These are phyloP conservation scores for Odontarrhena argentea DNA, from an alignment of 345 rosid genomes.

Conservation along the genomic window DNA sequence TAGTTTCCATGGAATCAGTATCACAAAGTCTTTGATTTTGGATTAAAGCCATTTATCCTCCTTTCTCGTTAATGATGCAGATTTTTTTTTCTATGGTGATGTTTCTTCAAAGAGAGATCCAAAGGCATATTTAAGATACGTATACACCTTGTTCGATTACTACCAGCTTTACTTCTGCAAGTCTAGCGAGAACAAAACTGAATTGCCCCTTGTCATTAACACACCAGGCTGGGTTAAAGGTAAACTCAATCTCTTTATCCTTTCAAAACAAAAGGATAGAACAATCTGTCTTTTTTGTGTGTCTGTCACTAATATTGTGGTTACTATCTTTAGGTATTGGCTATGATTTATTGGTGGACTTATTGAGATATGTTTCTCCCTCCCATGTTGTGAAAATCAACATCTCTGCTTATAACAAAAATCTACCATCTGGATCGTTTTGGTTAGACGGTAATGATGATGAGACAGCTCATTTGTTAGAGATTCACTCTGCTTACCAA, in stretches of 20 bases:
- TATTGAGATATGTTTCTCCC: conserved; percentile 67
- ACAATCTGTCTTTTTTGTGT: conserved; percentile 2
- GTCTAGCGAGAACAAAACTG: conserved; percentile 47
- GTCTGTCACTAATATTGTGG: not conserved
- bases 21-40: not conserved
- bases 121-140: conserved; percentile 60
- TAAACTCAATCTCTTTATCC: conserved; percentile 4
- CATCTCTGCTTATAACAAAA: conserved; percentile 61
- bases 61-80: conserved; percentile 42
- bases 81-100: conserved; percentile 84
- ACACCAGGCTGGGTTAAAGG: conserved; percentile 99
- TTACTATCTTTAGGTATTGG: conserved; percentile 66
- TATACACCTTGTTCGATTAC: conserved; percentile 61
- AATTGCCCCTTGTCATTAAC: conserved; percentile 79
- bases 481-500: conserved; percentile 66
- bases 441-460: conserved; percentile 59
- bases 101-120: conserved; percentile 90
- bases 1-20: conserved; percentile 1
- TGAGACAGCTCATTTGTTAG: conserved; percentile 55
- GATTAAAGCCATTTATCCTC: not conserved
- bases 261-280: conserved; percentile 1
- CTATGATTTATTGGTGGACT: conserved; percentile 78
- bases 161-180: conserved; percentile 52
- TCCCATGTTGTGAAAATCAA: conserved; percentile 90
- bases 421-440: conserved; percentile 79